Evolutionary conservation across 768 basidiomycete genomes (phyloP), one percentile per base, ranked within the genome.

Genomic region (Exidia glandulosa): DNA sequence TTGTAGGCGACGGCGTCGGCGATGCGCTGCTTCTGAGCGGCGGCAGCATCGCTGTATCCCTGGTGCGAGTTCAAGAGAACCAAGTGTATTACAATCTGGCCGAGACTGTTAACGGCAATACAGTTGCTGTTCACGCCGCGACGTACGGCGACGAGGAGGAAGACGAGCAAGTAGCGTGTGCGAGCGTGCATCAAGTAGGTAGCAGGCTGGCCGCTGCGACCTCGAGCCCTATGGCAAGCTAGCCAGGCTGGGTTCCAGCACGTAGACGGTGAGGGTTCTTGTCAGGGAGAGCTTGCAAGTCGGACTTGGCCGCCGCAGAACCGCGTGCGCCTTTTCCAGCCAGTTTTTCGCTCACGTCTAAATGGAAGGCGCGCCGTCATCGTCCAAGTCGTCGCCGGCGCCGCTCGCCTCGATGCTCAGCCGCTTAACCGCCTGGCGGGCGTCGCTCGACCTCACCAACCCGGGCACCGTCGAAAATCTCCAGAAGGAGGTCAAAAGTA

Each of bases 381-480:
- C 50, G 50, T 29, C 27, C 16, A n/a, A 23, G 27, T 27, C 50
- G 16, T 29, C 50, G 30, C 25, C 25, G 7, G 67, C 83, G 54
- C 88, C 90, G 30, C 74, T 91, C 60, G 78, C 80, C 57, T 82
- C 78, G 71, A 76, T 81, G 27, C 88, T 87, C 72, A 78, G 81
- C 66, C 83, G 85, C 60, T 85, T 95, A 72, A 79, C 86, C 61
- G 76, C 81, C 70, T 94, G 92, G 89, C 84, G 93, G 66, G 80
- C 82, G 66, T 80, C 84, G 63, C 78, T 94, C 64, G 88, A 85
- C 55, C 77, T 98, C 56, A 84, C 91, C 41, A 88, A 90, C 73
- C 94, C 94, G n/a, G 94, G 94, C 59, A 86, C 88, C 16, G 85
- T 87, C 50, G 94, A 98, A 80, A 92, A 90, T 71, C 78, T 97